Evolutionary conservation across 257 asterid species (phyloP).

Genomic region (Petunia secreta): DNA sequence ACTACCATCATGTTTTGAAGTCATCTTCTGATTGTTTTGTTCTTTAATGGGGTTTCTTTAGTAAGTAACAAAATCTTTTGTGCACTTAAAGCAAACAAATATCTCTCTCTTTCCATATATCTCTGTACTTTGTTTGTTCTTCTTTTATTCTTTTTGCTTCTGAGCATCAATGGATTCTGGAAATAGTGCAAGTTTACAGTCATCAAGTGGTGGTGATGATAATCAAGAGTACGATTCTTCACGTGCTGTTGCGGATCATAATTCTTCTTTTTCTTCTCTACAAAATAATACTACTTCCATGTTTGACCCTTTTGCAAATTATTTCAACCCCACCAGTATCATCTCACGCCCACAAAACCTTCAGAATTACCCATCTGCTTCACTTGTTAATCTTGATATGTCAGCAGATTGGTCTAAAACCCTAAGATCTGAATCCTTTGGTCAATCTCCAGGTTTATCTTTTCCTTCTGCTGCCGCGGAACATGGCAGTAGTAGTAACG

Average conservation of each 20-base stretch:
- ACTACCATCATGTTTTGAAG: conserved; percentile 16
- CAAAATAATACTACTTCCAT: conserved; percentile 33
- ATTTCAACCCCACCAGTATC: conserved; percentile 26
- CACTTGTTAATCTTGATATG: conserved; percentile 38
- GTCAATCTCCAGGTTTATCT: neutral
- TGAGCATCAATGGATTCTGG: conserved; percentile 58
- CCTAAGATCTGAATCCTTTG: conserved; percentile 38
- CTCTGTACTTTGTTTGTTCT: conserved; percentile 9
- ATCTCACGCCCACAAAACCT: conserved; percentile 18
- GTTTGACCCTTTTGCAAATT: conserved; percentile 59
- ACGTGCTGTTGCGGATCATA: conserved; percentile 45
- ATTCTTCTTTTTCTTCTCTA: conserved; percentile 24
- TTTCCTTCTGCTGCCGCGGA: neutral
- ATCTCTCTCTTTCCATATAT: neutral
- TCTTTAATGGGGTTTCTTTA: conserved; percentile 1
- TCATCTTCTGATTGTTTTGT: neutral
- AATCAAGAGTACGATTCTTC: conserved; percentile 78
- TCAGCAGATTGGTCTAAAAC: conserved; percentile 43
- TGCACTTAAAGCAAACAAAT: conserved; percentile 16
- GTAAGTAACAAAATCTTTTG: conserved; percentile 14
- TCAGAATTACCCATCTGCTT: conserved; percentile 10
- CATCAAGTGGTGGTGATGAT: conserved; percentile 61
- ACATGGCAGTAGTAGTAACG: neutral
- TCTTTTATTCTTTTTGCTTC: conserved; percentile 26
- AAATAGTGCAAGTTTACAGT: conserved; percentile 69